Percentiles rank a stretch among this genome's conserved stretches.
Evolutionary conservation across 306 rosid species (phyloP).

Genomic region (Cyamopsis tetragonoloba): DNA sequence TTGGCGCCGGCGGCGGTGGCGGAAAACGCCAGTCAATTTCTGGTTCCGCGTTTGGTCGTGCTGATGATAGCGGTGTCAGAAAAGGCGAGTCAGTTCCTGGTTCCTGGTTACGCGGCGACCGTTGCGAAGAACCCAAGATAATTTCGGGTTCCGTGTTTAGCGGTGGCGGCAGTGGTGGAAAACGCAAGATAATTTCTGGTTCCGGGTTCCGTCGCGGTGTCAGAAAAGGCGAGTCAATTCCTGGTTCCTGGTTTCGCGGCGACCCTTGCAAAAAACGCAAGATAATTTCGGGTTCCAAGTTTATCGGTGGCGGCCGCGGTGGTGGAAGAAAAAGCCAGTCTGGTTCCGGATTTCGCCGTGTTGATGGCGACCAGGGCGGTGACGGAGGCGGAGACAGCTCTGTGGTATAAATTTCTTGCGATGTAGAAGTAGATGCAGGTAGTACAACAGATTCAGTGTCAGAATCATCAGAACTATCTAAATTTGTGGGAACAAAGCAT

Average conservation of each 20-base stretch:
- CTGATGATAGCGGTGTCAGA: neutral
- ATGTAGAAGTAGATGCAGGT: neutral
- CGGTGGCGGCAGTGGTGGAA: neutral
- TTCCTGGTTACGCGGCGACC: too few species aligned
- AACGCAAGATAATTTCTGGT: too few species aligned
- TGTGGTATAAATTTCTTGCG: neutral
- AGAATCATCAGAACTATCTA: conserved; percentile 32
- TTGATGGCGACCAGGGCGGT: neutral
- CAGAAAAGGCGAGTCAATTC: too few species aligned
- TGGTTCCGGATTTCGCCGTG: too few species aligned
- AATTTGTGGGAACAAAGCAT: conserved; percentile 9
- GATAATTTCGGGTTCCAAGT: too few species aligned
- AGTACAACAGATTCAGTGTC: conserved; percentile 19
- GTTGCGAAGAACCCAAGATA: neutral
- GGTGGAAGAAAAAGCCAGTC: neutral
- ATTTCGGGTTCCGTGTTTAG: neutral
- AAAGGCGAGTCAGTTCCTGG: too few species aligned
- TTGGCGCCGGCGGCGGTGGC: neutral
- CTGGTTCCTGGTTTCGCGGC: too few species aligned
- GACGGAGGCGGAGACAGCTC: neutral
- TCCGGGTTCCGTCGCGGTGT: too few species aligned
- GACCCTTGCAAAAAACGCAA: too few species aligned
- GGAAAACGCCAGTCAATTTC: neutral
- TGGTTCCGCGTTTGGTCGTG: neutral
- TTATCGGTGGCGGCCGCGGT: neutral